A percentile compares a stretch with the other conserved stretches of the same genome.
phyloP scores from a whole-genome alignment of 2,329 filamentous ascomycete species.

The Teratosphaeria gauchensis region DNA sequence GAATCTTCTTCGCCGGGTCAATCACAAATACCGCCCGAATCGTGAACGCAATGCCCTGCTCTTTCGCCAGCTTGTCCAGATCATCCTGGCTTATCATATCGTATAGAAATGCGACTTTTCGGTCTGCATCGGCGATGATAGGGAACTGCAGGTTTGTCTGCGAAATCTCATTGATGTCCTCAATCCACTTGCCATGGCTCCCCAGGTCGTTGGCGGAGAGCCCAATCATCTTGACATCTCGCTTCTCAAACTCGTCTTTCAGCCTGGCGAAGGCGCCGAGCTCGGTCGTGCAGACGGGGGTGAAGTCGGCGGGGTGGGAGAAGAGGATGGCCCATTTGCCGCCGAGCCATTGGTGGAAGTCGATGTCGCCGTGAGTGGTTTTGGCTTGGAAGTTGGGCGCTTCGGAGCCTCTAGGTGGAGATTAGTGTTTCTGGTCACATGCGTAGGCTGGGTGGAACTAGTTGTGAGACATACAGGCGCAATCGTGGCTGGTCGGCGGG shows the following conservation, averaged over 20 bases:
- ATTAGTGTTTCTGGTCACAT: neutral
- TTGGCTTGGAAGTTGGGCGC: conserved; percentile 80
- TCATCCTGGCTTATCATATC: conserved; percentile 36
- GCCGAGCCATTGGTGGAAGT: conserved; percentile 44
- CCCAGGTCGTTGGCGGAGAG: conserved; percentile 74
- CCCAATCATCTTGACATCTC: conserved; percentile 83
- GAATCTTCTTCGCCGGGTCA: conserved; percentile 87
- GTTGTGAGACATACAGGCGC: conserved; percentile 21
- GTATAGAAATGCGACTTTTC: conserved; percentile 39
- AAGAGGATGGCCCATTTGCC: conserved; percentile 75
- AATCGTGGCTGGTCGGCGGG: conserved; percentile 32
- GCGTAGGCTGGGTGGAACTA: neutral
- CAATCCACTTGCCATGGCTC: conserved; percentile 81
- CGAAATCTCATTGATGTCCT: conserved; percentile 51
- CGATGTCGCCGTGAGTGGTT: conserved; percentile 62
- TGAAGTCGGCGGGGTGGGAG: conserved; percentile 81
- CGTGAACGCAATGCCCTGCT: conserved; percentile 64
- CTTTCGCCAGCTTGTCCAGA: conserved; percentile 23
- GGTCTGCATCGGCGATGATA: conserved; percentile 42
- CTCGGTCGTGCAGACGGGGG: conserved; percentile 91
- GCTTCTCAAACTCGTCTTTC: conserved; percentile 76
- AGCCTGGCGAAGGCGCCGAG: conserved; percentile 87
- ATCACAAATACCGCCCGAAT: conserved; percentile 94
- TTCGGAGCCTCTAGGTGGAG: conserved; percentile 28
- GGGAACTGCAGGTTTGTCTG: conserved; percentile 38